phyloP scores from a whole-genome alignment of 306 rosid species.

The Gleditsia sinensis region DNA sequence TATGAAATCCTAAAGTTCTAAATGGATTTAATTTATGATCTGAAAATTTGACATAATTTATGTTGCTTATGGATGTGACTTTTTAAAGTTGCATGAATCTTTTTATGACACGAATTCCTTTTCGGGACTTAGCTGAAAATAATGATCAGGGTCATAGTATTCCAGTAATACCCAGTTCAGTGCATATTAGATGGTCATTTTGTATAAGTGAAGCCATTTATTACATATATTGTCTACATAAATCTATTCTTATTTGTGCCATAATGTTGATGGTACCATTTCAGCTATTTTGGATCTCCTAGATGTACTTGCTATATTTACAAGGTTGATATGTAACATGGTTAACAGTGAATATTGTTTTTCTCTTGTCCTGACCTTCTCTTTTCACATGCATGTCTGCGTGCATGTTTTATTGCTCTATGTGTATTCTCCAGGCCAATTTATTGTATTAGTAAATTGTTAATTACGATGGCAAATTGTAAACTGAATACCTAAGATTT shows the following conservation, averaged over 20 bases:
- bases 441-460: slow-evolving; percentile 5
- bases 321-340: background rate
- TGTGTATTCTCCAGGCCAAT: slow-evolving; percentile 12
- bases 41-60: background rate
- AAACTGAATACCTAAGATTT: slow-evolving; percentile 28
- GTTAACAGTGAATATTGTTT: slow-evolving; percentile 12
- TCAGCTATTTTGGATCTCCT: background rate
- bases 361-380: background rate
- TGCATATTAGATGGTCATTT: background rate
- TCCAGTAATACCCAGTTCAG: slow-evolving; percentile 2
- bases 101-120: background rate
- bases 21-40: slow-evolving; percentile 1
- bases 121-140: background rate
- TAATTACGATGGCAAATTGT: slow-evolving; percentile 22
- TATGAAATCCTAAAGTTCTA: background rate
- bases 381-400: slow-evolving; percentile 1
- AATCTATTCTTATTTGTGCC: background rate
- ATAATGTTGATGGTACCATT: background rate
- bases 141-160: slow-evolving; percentile 6
- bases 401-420: background rate
- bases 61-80: background rate
- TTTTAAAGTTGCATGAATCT: slow-evolving; percentile 2
- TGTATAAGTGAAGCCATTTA: background rate
- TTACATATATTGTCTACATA: background rate
- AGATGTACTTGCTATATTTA: background rate